phyloP scores from a whole-genome alignment of 1,284 basidiomycete species.

The Ustilago cynodontis region DNA sequence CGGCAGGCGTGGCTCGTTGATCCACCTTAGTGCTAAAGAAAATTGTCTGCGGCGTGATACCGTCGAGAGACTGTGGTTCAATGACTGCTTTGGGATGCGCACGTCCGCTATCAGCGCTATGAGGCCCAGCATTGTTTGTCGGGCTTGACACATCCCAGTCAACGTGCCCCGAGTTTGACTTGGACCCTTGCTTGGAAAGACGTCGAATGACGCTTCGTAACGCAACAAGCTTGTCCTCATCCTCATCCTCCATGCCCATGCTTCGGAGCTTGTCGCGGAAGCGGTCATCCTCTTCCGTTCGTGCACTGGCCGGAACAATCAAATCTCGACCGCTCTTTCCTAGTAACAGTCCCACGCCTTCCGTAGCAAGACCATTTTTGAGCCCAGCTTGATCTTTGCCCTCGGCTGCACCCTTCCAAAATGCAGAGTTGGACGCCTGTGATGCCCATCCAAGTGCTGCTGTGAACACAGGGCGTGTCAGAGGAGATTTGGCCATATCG shows the following conservation, averaged over 20 bases:
- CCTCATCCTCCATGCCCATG: conserved; percentile 81
- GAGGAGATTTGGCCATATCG: conserved; percentile 80
- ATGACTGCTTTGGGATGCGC: conserved; percentile 71
- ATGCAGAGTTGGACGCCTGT: conserved; percentile 69
- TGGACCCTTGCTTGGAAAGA: conserved; percentile 62
- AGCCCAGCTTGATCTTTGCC: conserved; percentile 44
- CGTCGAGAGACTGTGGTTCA: conserved; percentile 77
- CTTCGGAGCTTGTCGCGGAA: conserved; percentile 81
- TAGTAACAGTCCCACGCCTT: conserved; percentile 57
- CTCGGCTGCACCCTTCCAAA: conserved; percentile 56
- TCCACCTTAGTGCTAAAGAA: conserved; percentile 77
- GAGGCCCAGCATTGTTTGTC: not conserved
- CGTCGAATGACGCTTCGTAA: conserved; percentile 84
- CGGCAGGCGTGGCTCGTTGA: conserved; percentile 11
- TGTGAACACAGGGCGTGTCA: conserved; percentile 79
- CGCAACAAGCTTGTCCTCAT: conserved; percentile 84
- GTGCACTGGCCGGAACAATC: conserved; percentile 27
- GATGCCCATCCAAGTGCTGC: conserved; percentile 89
- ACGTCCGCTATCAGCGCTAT: conserved; percentile 6
- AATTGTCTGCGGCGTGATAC: conserved; percentile 93
- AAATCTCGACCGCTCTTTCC: conserved; percentile 40
- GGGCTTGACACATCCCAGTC: conserved; percentile 28
- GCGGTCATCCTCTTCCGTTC: conserved; percentile 77
- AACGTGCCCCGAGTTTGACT: conserved; percentile 11
- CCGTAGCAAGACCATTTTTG: conserved; percentile 48